Base-by-base conservation (phyloP, 306 rosid species). In the Pyrus communis region DNA sequence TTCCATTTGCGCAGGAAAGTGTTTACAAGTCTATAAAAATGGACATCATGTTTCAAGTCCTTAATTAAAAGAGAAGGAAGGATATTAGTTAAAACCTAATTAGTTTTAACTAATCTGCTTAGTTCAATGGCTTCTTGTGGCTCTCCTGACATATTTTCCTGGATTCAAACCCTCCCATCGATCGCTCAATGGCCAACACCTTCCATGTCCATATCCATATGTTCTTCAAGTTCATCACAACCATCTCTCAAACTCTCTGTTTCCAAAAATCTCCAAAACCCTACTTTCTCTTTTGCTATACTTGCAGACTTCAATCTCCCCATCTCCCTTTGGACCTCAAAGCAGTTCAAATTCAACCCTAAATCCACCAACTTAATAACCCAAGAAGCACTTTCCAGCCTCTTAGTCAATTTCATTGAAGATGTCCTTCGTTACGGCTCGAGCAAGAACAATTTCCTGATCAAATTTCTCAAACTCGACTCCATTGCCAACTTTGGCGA, bases 111-210 rank as follows among this genome's bases (percentile, higher is more conserved):
- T 62, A 38, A 25, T 73, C 58, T 78, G 70, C 33, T 82, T 68
- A 23, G 42, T 82, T 78, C 42, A 40, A 91, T 94, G 98, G 87
- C 94, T 80, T 51, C 80, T 82, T 86, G 73, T 81, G 80, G 18
- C 45, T 82, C 84, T 67, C 90, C 93, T 52, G 87, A 92, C 78
- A 84, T 90, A 30, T 90, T 66, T 85, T 79, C 82, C 25, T 95
- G 98, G 98, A 84, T 90, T 79, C 91, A 86, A 42, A 89, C 83
- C 83, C 95, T 88, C 79, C 96, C 97, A 67, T 93, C 90, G 57
- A 62, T 88, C 81, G 69, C 86, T 71, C 84, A 90, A 77, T 90
- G 98, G 98, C 87, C 77, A 85, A 77, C 83, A 78, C 19, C 31
- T 67, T 84, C 90, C 78, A 83, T 83, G 72, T 84, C 88, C 61